These are phyloP conservation scores for Eucalyptus brandiana DNA, from an alignment of 345 rosid genomes.

Conservation along the genomic window DNA sequence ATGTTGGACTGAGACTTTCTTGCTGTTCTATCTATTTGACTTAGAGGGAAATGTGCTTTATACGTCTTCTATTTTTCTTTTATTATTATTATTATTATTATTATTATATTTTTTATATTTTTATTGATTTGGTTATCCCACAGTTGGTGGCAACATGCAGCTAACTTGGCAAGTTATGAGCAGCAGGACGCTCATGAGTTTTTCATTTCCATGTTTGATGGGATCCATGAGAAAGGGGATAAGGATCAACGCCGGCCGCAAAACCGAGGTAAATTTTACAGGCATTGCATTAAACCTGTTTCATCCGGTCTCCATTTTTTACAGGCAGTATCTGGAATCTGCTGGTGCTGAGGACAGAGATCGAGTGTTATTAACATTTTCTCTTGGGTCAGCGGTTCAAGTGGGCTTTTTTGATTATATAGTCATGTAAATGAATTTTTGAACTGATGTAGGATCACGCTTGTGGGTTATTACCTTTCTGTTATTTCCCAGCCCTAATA, in stretches of 20 bases:
- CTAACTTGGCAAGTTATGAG: constrained; percentile 73
- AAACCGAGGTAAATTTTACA: background rate
- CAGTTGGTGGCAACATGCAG: constrained; percentile 96
- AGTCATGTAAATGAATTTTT: background rate
- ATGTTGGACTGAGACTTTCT: background rate
- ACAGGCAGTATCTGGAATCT: background rate
- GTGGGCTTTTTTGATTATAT: background rate
- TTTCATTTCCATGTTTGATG: constrained; percentile 74
- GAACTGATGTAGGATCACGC: background rate
- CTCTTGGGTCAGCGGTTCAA: background rate
- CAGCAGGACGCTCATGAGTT: constrained; percentile 98
- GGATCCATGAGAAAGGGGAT: constrained; percentile 76
- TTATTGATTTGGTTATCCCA: constrained; percentile 6
- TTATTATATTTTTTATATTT: no score
- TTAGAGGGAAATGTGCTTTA: background rate
- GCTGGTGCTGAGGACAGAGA: background rate
- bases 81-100: no score
- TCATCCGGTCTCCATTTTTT: background rate
- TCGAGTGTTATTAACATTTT: background rate
- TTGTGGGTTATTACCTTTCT: background rate
- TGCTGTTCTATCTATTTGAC: background rate
- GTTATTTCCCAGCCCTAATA: background rate
- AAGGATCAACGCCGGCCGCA: constrained; percentile 13
- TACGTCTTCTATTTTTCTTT: background rate
- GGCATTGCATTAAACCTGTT: background rate